These are phyloP conservation scores for Leersia perrieri DNA, from an alignment of 176 grass and related monocot species.

Conservation along the genomic window DNA sequence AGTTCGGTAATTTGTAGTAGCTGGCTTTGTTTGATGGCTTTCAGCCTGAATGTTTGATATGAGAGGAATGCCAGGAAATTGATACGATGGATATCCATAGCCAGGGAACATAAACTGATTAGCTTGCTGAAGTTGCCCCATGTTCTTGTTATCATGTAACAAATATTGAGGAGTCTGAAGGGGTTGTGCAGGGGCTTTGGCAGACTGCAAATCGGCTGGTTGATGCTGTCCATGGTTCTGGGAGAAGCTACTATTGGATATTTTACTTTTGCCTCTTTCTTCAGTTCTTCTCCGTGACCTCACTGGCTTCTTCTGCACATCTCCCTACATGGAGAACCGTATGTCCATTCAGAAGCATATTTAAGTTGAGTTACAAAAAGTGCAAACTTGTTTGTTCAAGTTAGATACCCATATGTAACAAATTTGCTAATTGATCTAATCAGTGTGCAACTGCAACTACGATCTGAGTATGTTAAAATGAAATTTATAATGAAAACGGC, in stretches of 20 bases:
- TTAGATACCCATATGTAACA: conserved; percentile 13
- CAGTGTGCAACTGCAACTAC: neutral
- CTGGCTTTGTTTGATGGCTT: conserved; percentile 37
- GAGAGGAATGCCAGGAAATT: conserved; percentile 44
- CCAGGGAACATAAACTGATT: conserved; percentile 51
- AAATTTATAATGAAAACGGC: neutral
- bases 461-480: conserved; percentile 4
- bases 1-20: conserved; percentile 26
- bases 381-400: conserved; percentile 1
- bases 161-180: conserved; percentile 47
- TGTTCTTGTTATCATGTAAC: conserved; percentile 39
- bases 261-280: conserved; percentile 47
- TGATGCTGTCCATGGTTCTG: conserved; percentile 39
- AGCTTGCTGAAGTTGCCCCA: conserved; percentile 42
- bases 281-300: conserved; percentile 42
- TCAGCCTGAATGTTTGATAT: conserved; percentile 37
- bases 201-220: conserved; percentile 41
- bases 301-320: conserved; percentile 34
- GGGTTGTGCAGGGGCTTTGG: conserved; percentile 20
- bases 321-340: conserved; percentile 31
- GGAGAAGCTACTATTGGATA: conserved; percentile 29
- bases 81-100: conserved; percentile 45
- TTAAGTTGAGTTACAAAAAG: neutral
- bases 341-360: neutral
- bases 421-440: neutral